Evolutionary conservation across 768 basidiomycete genomes (phyloP), one percentile per base, ranked within the genome.

Genomic region (Trametes coccinea): DNA sequence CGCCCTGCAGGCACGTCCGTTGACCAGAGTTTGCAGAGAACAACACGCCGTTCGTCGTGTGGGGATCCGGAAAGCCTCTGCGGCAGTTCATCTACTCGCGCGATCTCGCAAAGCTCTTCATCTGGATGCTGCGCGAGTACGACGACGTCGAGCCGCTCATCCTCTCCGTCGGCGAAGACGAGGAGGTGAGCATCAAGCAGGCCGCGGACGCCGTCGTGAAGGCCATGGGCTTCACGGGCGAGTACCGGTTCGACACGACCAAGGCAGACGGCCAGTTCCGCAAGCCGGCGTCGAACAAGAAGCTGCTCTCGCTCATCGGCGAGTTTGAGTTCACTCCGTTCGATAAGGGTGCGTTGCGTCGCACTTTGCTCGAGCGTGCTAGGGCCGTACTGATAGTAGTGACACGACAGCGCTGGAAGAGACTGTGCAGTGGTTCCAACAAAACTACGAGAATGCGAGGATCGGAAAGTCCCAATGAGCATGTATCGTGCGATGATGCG

Each of bases 41-140:
- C 75, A 81, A 80, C 61, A 92, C 91, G 0, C 88, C 91, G 4
- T 95, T 98, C 76, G 79, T 87, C 53, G 91, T 96, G n/a, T 76
- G 87, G 52, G 95, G 95, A 10, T 90, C 92, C 0, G 95, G 95
- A 37, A 93, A 89, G 67, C 95, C 95, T 6, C 82, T 97, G 39
- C 85, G 95, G n/a, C 95, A 98, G 74, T 98, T 98, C 74, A 95
- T 97, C 75, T 98, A 94, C 77, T 97, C 95, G n/a, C 80, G 85
- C 51, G 95, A 98, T 76, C 87, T 98, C 51, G 95, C 95, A 46
- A 96, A 93, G 74, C 80, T 96, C 58, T 96, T 97, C 80, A 90
- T 97, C 71, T 95, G 92, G 93, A 85, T 87, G 80, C 75, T 95
- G 65, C 81, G 92, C 47, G 90, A 96, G 70, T 97, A 98, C 72